These are phyloP conservation scores for Lachnellula suecica DNA, from an alignment of 2,329 filamentous ascomycete species.

Conservation along the genomic window DNA sequence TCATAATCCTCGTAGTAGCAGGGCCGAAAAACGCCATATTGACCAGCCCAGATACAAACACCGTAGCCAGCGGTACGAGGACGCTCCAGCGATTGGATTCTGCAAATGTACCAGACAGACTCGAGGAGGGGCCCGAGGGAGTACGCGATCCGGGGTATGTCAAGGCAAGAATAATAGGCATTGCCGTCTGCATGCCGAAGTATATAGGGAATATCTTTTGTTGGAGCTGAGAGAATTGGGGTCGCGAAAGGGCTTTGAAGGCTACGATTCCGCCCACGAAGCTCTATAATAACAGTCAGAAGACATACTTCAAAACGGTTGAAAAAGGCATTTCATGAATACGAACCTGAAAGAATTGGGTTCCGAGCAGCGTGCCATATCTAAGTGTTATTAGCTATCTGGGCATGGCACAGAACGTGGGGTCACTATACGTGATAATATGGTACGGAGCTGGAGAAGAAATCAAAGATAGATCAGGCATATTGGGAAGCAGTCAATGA, in stretches of 20 bases:
- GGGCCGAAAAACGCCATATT: conserved; percentile 76
- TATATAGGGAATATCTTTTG: conserved; percentile 82
- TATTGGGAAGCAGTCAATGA: conserved; percentile 20
- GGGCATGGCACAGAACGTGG: conserved; percentile 4
- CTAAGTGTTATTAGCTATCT: conserved; percentile 45
- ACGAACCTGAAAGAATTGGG: conserved; percentile 78
- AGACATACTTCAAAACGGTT: not conserved
- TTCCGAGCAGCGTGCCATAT: conserved; percentile 85
- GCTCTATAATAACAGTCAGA: conserved; percentile 47
- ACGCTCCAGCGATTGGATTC: conserved; percentile 62
- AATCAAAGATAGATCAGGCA: conserved; percentile 41
- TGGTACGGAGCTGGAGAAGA: conserved; percentile 72
- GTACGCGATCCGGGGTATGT: conserved; percentile 71
- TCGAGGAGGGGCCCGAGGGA: conserved; percentile 36
- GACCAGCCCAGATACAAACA: conserved; percentile 66
- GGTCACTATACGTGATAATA: conserved; percentile 60
- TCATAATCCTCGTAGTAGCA: conserved; percentile 72
- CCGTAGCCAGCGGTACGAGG: conserved; percentile 65
- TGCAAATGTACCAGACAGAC: conserved; percentile 57
- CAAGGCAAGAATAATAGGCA: conserved; percentile 71
- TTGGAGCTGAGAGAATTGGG: conserved; percentile 81
- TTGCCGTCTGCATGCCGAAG: conserved; percentile 77
- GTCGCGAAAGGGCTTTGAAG: conserved; percentile 73
- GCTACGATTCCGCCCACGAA: conserved; percentile 75
- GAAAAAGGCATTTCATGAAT: not conserved